Evolutionary conservation across 2,329 filamentous ascomycete genomes (phyloP).

Genomic region (Verticillium isaacii): DNA sequence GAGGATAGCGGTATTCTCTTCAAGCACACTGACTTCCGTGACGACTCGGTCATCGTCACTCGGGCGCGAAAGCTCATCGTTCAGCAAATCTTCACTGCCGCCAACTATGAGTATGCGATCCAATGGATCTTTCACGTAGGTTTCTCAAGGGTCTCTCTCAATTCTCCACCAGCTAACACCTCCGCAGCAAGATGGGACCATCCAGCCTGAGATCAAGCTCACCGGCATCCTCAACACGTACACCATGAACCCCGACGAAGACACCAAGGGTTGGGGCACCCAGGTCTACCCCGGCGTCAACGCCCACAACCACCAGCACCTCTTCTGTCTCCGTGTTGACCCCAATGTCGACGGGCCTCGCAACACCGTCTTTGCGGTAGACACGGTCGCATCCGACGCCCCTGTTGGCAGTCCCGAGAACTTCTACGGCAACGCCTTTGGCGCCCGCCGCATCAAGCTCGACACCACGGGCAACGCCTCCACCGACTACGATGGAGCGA

Average conservation of each 20-base stretch:
- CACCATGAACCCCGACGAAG: constrained; percentile 72
- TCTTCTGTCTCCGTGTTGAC: constrained; percentile 87
- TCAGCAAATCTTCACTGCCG: constrained; percentile 89
- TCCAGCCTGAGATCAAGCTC: constrained; percentile 87
- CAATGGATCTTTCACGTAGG: constrained; percentile 73
- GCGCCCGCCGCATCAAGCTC: constrained; percentile 76
- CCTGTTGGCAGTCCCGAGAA: constrained; percentile 79
- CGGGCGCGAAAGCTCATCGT: constrained; percentile 81
- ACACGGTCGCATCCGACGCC: constrained; percentile 65
- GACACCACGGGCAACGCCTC: constrained; percentile 62
- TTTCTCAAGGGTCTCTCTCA: background rate
- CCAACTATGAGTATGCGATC: constrained; percentile 84
- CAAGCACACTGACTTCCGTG: constrained; percentile 92
- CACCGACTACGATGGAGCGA: constrained; percentile 77
- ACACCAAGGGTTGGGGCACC: constrained; percentile 82
- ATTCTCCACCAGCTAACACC: background rate
- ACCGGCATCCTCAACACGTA: constrained; percentile 94
- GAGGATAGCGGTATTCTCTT: constrained; percentile 89
- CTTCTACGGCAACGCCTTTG: constrained; percentile 86
- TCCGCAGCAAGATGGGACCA: constrained; percentile 71
- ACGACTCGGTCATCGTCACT: constrained; percentile 81
- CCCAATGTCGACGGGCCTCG: constrained; percentile 79
- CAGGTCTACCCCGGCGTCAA: constrained; percentile 88
- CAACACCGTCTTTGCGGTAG: constrained; percentile 82
- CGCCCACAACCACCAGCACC: constrained; percentile 92